Base-by-base conservation (phyloP, 208 protist species). In the Crithidia thermophila region DNA sequence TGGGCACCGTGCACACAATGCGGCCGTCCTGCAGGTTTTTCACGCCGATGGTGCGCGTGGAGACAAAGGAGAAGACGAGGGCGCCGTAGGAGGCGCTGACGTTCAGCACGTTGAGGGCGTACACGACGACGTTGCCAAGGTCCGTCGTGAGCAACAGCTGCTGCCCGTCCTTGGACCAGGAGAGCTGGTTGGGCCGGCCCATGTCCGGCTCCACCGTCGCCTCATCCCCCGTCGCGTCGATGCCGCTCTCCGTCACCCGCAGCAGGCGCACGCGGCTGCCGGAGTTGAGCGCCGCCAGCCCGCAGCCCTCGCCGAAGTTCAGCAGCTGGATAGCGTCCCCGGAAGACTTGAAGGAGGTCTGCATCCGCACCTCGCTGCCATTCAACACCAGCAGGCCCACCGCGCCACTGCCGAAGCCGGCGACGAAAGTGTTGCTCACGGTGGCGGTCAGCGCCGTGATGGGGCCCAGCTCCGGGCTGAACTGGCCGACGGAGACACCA, bases 101-200 rank as follows among this genome's bases (percentile, higher is more conserved):
- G 23, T 85, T 76, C 34, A 94, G 85, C 30, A 98, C 84, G 20
- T 80, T 87, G 27, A 96, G 80, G 25, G 87, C 72, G 72, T 90
- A 98, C 56, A 58, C 85, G 58, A 87, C 69, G 11, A 97, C 42
- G 64, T 85, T 79, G 30, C 96, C 95, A 13, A 81, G 81, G 18
- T 85, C 77, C 2, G 89, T 94, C n/a, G 64, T 53, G 10, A 97
- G 37, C 8, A 87, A 82, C 4, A 99, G 65, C 36, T 89, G 90
- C 72, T 97, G 93, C 9, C 97, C 97, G 52, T 98, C 95, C 8
- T 79, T 75, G 51, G 91, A 94, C 95, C 96, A 98, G 37, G 58
- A 25, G 1, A 72, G 37, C 36, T 42, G 30, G 14, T 43, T 27
- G 14, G 55, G 71, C 30, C 30, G 30, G 40, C 71, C 71, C 13